Base-by-base conservation (phyloP, 805 yeast genomes). In the Kazachstania kunashirensis region DNA sequence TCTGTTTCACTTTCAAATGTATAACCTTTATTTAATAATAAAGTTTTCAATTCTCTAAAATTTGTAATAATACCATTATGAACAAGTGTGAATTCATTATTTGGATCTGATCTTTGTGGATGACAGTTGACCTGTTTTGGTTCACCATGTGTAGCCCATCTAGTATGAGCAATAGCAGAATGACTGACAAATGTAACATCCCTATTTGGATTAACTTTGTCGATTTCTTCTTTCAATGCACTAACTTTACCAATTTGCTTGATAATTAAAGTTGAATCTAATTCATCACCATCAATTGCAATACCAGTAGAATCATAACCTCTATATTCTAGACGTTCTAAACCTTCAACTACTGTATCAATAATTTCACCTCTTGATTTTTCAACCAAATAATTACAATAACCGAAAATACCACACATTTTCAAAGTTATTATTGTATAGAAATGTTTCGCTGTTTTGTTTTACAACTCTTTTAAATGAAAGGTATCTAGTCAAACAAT, bases 121-220 rank as follows among this genome's bases (percentile, higher is more conserved):
- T 92, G 99, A 59, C 97, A 92, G 69, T 92, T 92, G 43, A 62
- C 51, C 44, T 71, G 75, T 47, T 75, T 77, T 40, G 96, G 96
- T 52, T 79, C 84, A 63, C 99, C 99, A 62, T 92, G 99, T 26
- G 99, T 92, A 35, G 99, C 99, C 99, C 99, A 92, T 70, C 99
- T 83, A 11, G 99, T 92, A 65, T 92, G 99, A 17, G 98, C 97
- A 60, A 92, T 92, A 57, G 95, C 98, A 42, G 79, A 86, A 58
- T 92, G 98, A 59, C 80, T 76, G 50, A 75, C 79, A 56, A 84
- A 86, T 15, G 75, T 69, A 42, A 73, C 77, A 20, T 70, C 62
- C 49, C 79, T 70, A 52, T 81, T 74, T 40, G 78, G 71, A 31
- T 73, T 59, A 16, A 59, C 54, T 16, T 59, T 47, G 23, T 63